Conservation (phyloP, 257 asterid species). For the Fraxinus anomala region DNA sequence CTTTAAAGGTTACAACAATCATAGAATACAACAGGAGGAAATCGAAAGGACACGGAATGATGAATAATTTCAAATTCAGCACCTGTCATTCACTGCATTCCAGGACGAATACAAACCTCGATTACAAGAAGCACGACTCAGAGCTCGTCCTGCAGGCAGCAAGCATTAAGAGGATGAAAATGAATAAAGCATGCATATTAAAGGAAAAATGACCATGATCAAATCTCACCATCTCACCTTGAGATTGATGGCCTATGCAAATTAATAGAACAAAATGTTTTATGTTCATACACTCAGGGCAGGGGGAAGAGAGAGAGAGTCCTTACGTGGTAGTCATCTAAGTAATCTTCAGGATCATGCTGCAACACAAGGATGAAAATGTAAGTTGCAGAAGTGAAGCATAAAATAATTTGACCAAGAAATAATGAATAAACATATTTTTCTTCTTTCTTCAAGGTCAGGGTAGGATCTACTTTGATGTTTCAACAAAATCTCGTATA, state of each 20-base stretch:
- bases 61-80: neutral
- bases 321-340: neutral
- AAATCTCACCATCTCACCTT: neutral
- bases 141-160: neutral
- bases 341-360: constrained; percentile 4
- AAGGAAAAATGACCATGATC: neutral
- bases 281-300: neutral
- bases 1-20: neutral
- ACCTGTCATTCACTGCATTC: neutral
- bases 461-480: too few species aligned
- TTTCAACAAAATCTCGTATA: too few species aligned
- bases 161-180: neutral
- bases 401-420: neutral
- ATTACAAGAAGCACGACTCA: neutral
- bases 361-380: neutral
- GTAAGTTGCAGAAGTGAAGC: neutral
- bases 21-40: neutral
- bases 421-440: neutral
- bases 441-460: too few species aligned
- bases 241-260: neutral
- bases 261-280: neutral
- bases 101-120: neutral
- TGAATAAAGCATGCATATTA: neutral
- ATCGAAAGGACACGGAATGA: neutral
- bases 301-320: neutral